Evolutionary conservation across 306 rosid species (phyloP).

Genomic region (Hippophae tibetana): DNA sequence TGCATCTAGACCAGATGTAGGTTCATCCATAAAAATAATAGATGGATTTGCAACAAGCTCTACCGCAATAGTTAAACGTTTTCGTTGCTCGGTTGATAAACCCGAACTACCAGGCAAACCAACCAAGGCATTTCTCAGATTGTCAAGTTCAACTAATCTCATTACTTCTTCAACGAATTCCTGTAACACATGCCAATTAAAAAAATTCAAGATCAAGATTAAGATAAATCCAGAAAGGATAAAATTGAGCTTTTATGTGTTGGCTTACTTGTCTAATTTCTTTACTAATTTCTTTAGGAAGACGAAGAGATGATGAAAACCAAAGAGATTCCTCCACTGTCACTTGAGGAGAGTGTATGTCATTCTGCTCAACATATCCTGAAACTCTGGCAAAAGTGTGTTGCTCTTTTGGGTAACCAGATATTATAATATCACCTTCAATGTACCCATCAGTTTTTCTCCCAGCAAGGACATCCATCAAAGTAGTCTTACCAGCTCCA

Average conservation of each 20-base stretch:
- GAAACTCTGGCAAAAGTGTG: slow-evolving; percentile 73
- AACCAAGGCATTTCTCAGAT: slow-evolving; percentile 62
- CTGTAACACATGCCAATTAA: slow-evolving; percentile 30
- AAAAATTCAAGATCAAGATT: slow-evolving; percentile 7
- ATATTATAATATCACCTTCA: slow-evolving; percentile 71
- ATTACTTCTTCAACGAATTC: slow-evolving; percentile 84
- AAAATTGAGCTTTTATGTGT: slow-evolving; percentile 3
- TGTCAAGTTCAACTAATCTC: slow-evolving; percentile 76
- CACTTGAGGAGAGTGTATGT: slow-evolving; percentile 90
- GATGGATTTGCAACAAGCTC: slow-evolving; percentile 96
- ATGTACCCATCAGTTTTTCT: slow-evolving; percentile 91
- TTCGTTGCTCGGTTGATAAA: slow-evolving; percentile 85
- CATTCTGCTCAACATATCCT: slow-evolving; percentile 92
- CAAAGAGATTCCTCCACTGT: slow-evolving; percentile 74
- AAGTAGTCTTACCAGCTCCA: slow-evolving; percentile 93
- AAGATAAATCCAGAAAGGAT: background rate
- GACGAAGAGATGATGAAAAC: slow-evolving; percentile 86
- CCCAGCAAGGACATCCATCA: slow-evolving; percentile 94
- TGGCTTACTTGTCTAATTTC: slow-evolving; percentile 51
- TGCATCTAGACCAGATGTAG: slow-evolving; percentile 92
- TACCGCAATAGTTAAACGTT: slow-evolving; percentile 80
- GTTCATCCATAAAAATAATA: slow-evolving; percentile 90
- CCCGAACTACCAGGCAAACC: slow-evolving; percentile 85
- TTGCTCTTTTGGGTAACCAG: slow-evolving; percentile 79
- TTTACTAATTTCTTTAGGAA: slow-evolving; percentile 56